Evolutionary conservation across 106 monocot genomes (phyloP).

Genomic region (Ottelia alismoides): DNA sequence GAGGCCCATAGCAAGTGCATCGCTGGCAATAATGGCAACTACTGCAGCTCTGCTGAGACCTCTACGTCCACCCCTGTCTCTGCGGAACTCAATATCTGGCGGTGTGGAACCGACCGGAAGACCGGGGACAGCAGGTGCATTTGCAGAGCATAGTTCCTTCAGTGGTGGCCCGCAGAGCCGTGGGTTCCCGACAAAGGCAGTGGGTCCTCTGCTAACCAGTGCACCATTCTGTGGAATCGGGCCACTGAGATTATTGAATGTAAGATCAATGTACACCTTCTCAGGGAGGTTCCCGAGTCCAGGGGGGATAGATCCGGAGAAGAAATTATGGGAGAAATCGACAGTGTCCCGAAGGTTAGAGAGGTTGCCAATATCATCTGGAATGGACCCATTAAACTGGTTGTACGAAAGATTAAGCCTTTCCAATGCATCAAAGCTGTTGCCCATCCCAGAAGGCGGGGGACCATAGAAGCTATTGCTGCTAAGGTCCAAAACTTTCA

Average conservation of each 20-base stretch:
- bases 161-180: conserved; percentile 74
- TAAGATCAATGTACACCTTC: conserved; percentile 86
- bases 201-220: conserved; percentile 70
- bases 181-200: conserved; percentile 83
- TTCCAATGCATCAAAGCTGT: conserved; percentile 27
- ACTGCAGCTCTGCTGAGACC: conserved; percentile 29
- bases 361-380: conserved; percentile 58
- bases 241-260: conserved; percentile 71
- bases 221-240: conserved; percentile 71
- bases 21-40: conserved; percentile 48
- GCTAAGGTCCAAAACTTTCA: conserved; percentile 31
- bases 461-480: conserved; percentile 35
- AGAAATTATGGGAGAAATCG: conserved; percentile 73
- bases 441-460: conserved; percentile 50
- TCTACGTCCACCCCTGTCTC: conserved; percentile 1
- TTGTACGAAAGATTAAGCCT: conserved; percentile 73
- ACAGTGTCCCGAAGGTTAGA: conserved; percentile 48
- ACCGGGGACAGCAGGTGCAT: conserved; percentile 3
- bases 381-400: conserved; percentile 44
- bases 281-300: conserved; percentile 73
- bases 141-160: conserved; percentile 47
- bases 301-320: conserved; percentile 66
- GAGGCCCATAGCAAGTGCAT: conserved; percentile 43
- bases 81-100: conserved; percentile 1
- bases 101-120: conserved; percentile 8